phyloP scores from a whole-genome alignment of 2,329 filamentous ascomycete species.

The Ophiostoma sp. region DNA sequence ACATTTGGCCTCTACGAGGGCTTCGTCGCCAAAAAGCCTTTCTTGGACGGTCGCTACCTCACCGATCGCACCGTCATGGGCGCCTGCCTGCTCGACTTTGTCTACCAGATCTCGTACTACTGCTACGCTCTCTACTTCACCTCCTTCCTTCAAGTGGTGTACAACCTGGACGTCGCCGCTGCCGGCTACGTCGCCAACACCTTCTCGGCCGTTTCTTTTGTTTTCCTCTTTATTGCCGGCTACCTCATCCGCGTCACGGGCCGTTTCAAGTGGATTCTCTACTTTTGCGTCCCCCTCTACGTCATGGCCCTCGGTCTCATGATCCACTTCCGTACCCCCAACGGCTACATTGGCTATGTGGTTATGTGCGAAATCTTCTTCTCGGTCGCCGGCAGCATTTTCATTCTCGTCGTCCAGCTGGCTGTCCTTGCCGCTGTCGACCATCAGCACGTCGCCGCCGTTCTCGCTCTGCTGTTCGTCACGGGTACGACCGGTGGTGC shows the following conservation, averaged over 20 bases:
- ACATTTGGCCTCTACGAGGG: constrained; percentile 54
- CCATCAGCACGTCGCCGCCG: constrained; percentile 22
- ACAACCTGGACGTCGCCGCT: constrained; percentile 49
- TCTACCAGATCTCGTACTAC: constrained; percentile 26
- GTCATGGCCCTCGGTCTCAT: constrained; percentile 56
- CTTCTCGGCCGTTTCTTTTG: constrained; percentile 38
- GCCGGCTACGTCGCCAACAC: constrained; percentile 53
- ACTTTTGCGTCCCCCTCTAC: constrained; percentile 55
- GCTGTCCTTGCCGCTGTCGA: constrained; percentile 21
- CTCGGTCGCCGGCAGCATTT: constrained; percentile 16
- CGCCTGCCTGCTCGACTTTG: constrained; percentile 47
- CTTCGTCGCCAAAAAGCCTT: constrained; percentile 55
- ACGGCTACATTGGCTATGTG: constrained; percentile 51
- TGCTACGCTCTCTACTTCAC: constrained; percentile 47
- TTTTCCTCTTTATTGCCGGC: constrained; percentile 48
- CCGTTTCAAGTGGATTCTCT: constrained; percentile 48
- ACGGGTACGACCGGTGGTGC: constrained; percentile 60
- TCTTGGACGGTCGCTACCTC: constrained; percentile 44
- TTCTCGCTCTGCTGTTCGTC: constrained; percentile 10
- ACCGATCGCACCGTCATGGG: constrained; percentile 56
- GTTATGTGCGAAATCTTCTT: constrained; percentile 58
- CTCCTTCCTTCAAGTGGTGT: constrained; percentile 57
- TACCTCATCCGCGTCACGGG: constrained; percentile 49
- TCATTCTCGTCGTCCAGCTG: constrained; percentile 18
- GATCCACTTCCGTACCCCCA: constrained; percentile 56